These are phyloP conservation scores for Nymphaea thermarum DNA, from an alignment of 164 flowering plant species.

Conservation along the genomic window DNA sequence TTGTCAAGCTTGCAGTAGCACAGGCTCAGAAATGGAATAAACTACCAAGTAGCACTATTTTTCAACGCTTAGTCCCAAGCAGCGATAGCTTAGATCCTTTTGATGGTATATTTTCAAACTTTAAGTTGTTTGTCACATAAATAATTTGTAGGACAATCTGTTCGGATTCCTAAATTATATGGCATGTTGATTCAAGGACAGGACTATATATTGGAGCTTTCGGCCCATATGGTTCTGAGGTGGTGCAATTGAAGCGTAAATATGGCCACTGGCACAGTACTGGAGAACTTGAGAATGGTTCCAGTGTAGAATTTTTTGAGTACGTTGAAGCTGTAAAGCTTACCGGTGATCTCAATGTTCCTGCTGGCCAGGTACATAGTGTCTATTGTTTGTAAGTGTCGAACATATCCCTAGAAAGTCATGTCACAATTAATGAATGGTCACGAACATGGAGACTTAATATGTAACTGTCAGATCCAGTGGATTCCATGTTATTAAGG, in stretches of 20 bases:
- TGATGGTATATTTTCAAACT: constrained; percentile 34
- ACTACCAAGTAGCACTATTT: constrained; percentile 51
- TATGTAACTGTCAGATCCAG: no score
- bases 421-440: no score
- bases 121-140: not conserved
- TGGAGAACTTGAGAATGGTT: constrained; percentile 22
- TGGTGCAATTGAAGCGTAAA: constrained; percentile 83
- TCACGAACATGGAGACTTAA: no score
- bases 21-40: constrained; percentile 67
- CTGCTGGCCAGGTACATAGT: constrained; percentile 77
- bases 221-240: constrained; percentile 92
- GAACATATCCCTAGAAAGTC: no score
- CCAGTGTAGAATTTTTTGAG: constrained; percentile 84
- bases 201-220: constrained; percentile 93
- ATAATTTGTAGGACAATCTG: not conserved
- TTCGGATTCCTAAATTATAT: not conserved
- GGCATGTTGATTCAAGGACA: constrained; percentile 17
- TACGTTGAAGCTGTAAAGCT: constrained; percentile 95
- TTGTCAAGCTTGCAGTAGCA: constrained; percentile 71
- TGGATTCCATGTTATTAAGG: no score
- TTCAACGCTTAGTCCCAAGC: constrained; percentile 50
- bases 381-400: no score
- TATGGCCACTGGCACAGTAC: constrained; percentile 67
- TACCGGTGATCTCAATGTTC: constrained; percentile 92
- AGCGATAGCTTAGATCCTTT: constrained; percentile 68